Conservation (phyloP, 257 asterid genomes). For the Penstemon newberryi region DNA sequence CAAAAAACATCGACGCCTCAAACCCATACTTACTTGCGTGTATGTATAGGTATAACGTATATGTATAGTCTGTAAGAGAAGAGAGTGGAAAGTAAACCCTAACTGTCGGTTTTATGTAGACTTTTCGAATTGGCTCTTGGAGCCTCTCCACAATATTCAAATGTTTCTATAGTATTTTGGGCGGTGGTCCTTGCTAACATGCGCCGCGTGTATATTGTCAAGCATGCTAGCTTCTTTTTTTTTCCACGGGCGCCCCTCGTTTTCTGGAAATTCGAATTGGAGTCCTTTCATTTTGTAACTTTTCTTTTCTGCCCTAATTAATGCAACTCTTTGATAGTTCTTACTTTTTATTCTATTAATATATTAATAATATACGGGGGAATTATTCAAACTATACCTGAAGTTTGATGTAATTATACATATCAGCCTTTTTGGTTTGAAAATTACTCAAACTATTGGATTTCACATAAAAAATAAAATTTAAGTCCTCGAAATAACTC, state of each 20-base stretch:
- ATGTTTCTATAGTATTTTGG: not conserved
- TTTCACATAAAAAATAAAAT: too few relatives aligned
- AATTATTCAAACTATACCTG: too few relatives aligned
- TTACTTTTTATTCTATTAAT: too few relatives aligned
- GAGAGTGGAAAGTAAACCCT: slow-evolving; percentile 43
- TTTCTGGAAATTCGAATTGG: not conserved
- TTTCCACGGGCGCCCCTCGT: slow-evolving; percentile 1
- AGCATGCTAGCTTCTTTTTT: not conserved
- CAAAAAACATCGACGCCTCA: slow-evolving; percentile 63
- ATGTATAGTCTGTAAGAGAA: slow-evolving; percentile 30
- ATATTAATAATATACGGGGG: too few relatives aligned
- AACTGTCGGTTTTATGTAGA: slow-evolving; percentile 49
- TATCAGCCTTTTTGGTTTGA: too few relatives aligned
- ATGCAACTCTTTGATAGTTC: too few relatives aligned
- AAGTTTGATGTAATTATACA: too few relatives aligned
- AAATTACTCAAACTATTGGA: too few relatives aligned
- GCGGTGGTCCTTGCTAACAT: slow-evolving; percentile 23
- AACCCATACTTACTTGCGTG: slow-evolving; percentile 26
- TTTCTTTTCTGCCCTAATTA: not conserved
- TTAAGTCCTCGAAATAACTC: too few relatives aligned
- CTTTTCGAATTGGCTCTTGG: slow-evolving; percentile 35
- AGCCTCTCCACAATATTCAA: slow-evolving; percentile 31
- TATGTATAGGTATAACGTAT: slow-evolving; percentile 24
- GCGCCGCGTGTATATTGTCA: too few relatives aligned
- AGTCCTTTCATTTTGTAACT: not conserved